A percentile compares a stretch with the other conserved stretches of the same genome.
Evolutionary conservation across 306 rosid species (phyloP).

Genomic region (Prunus kanzakura): DNA sequence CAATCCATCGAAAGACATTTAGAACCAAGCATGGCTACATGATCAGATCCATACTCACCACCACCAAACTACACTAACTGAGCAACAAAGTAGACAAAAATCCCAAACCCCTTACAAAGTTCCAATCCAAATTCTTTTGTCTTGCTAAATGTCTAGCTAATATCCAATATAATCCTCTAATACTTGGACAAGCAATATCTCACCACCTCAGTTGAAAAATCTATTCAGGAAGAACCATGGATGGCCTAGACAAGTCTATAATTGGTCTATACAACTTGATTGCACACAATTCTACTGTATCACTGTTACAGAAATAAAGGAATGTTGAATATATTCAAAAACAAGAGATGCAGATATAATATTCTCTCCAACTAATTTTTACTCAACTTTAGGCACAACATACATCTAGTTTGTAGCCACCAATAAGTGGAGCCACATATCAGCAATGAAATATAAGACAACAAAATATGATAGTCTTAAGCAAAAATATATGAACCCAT

Average conservation of each 20-base stretch:
- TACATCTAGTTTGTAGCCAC: neutral
- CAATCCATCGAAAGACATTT: neutral
- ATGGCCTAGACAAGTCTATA: neutral
- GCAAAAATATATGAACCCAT: neutral
- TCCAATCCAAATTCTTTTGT: neutral
- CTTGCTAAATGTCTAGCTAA: neutral
- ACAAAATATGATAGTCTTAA: neutral
- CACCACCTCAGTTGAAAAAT: neutral
- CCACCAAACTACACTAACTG: neutral
- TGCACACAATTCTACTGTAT: neutral
- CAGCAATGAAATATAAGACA: neutral
- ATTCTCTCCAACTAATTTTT: neutral
- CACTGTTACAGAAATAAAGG: neutral
- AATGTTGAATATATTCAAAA: neutral
- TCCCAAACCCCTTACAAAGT: neutral
- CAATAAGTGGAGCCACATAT: neutral
- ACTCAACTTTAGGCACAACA: neutral
- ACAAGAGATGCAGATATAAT: neutral
- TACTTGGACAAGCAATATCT: neutral
- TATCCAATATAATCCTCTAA: neutral
- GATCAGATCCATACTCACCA: neutral
- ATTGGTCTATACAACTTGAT: neutral
- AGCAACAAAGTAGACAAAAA: neutral
- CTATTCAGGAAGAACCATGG: neutral
- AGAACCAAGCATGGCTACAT: neutral